Evolutionary conservation across 2,329 filamentous ascomycete species (phyloP), one percentile per base, ranked within the genome.

Genomic region (Fusarium anthophilum): DNA sequence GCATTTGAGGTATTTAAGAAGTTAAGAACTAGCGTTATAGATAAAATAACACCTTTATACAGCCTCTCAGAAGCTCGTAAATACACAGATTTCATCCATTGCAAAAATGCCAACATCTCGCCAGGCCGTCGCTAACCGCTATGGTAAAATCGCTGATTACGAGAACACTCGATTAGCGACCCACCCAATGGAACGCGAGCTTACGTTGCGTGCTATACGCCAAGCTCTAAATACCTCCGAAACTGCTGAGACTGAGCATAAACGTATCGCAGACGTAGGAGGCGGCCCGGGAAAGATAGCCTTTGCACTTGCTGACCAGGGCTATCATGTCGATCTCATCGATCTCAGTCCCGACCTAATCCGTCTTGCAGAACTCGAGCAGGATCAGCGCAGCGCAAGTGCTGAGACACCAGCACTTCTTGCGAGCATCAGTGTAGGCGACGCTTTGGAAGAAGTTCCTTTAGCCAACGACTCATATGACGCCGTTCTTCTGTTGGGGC

Each of bases 1-100:
- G 17, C 6, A 6, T 26, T 20, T 47, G 44, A 47, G 44, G 24
- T 47, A 47, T 47, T 47, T 47, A 28, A 22, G 24, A 28, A 47
- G 12, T 10, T 2, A 1, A 28, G 5, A 22, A 15, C 12, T 4
- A 10, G 2, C 1, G 12, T 20, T 28, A 2, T 6, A 14, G 24
- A 47, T 4, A 28, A 3, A 28, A 2, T 11, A 0, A 15, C 24
- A 26, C 2, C 18, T 26, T 14, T 7, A 15, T 15, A 5, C 4
- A 0, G 15, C 4, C 24, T 47, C 5, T 5, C 8, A 47, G 18
- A 22, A 5, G 5, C 13, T 22, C 13, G 6, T 22, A 11, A 22
- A 7, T 22, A 28, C 8, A 8, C 4, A 6, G 2, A 4, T 15
- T 26, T 47, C 2, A 10, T 20, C 24, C 7, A 2, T 28, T 15